Evolutionary conservation across 1,284 basidiomycete species (phyloP).

Genomic region (Chiua sp.): DNA sequence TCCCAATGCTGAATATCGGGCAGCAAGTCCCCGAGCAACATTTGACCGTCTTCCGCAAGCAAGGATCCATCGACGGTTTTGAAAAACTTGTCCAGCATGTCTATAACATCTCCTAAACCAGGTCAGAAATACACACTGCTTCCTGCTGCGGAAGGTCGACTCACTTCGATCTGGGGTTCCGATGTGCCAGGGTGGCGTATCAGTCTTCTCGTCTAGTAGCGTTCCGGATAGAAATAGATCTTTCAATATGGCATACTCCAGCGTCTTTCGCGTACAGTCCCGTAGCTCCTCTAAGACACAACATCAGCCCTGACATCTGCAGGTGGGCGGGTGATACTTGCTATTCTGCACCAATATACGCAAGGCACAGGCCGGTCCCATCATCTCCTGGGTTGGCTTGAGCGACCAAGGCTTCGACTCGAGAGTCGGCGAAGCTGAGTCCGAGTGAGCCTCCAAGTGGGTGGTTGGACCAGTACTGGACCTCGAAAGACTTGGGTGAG

Average conservation of each 20-base stretch:
- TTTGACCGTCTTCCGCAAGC: too few relatives aligned
- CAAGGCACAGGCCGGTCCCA: slow-evolving; percentile 21
- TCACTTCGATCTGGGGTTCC: too few relatives aligned
- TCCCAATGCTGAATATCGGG: too few relatives aligned
- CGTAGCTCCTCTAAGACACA: slow-evolving; percentile 5
- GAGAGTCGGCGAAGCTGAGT: too few relatives aligned
- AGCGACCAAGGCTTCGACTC: too few relatives aligned
- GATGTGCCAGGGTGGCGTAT: too few relatives aligned
- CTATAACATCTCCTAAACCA: not conserved
- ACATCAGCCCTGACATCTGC: not conserved
- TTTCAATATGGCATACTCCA: slow-evolving; percentile 9
- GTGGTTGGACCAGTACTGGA: too few relatives aligned
- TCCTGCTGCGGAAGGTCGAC: not conserved
- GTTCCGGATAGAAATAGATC: slow-evolving; percentile 7
- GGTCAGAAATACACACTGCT: not conserved
- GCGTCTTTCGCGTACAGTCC: not conserved
- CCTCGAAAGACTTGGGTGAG: too few relatives aligned
- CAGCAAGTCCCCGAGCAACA: too few relatives aligned
- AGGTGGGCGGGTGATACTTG: not conserved
- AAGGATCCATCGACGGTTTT: not conserved
- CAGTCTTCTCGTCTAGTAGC: not conserved
- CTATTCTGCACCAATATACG: slow-evolving; percentile 15
- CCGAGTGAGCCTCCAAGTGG: too few relatives aligned
- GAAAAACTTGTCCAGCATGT: not conserved
- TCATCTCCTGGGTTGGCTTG: slow-evolving; percentile 4